phyloP scores from a whole-genome alignment of 2,329 filamentous ascomycete genomes.

The Epichloe festucae region DNA sequence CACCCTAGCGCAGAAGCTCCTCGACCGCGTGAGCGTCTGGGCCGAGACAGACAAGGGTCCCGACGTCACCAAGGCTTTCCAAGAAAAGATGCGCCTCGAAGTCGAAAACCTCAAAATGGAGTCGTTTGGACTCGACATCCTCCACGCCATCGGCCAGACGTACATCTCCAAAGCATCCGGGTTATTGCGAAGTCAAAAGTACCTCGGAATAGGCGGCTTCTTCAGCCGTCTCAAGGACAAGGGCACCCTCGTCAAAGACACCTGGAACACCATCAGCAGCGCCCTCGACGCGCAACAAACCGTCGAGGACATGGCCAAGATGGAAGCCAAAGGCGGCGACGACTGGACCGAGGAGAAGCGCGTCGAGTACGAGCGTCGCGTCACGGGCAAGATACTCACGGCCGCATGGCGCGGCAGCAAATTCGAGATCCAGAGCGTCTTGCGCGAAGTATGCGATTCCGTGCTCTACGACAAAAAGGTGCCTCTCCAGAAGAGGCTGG shows the following conservation, averaged over 20 bases:
- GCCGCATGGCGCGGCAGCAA: slow-evolving; percentile 94
- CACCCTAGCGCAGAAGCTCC: slow-evolving; percentile 68
- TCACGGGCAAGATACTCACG: slow-evolving; percentile 95
- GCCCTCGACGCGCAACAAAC: slow-evolving; percentile 96
- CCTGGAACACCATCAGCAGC: slow-evolving; percentile 93
- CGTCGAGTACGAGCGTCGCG: slow-evolving; percentile 85
- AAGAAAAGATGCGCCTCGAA: slow-evolving; percentile 87
- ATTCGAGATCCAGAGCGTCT: slow-evolving; percentile 93
- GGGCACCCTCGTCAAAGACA: slow-evolving; percentile 92
- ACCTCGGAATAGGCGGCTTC: slow-evolving; percentile 91
- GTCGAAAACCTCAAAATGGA: slow-evolving; percentile 99
- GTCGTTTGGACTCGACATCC: slow-evolving; percentile 89
- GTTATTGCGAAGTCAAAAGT: slow-evolving; percentile 90
- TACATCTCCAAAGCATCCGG: slow-evolving; percentile 80
- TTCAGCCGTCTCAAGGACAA: slow-evolving; percentile 92
- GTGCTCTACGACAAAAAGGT: slow-evolving; percentile 72
- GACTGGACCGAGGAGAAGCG: slow-evolving; percentile 98
- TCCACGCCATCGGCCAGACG: slow-evolving; percentile 86
- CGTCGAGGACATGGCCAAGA: slow-evolving; percentile 96
- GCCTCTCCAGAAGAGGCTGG: slow-evolving; percentile 69
- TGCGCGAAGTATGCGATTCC: slow-evolving; percentile 86
- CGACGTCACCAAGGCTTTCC: slow-evolving; percentile 80
- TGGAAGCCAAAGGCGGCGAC: slow-evolving; percentile 88
- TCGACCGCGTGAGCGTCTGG: slow-evolving; percentile 86
- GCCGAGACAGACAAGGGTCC: slow-evolving; percentile 86